A percentile compares a stretch with the other conserved stretches of the same genome.
Evolutionary conservation across 305 asterid genomes (phyloP).

Genomic region (Salvia sclarea): DNA sequence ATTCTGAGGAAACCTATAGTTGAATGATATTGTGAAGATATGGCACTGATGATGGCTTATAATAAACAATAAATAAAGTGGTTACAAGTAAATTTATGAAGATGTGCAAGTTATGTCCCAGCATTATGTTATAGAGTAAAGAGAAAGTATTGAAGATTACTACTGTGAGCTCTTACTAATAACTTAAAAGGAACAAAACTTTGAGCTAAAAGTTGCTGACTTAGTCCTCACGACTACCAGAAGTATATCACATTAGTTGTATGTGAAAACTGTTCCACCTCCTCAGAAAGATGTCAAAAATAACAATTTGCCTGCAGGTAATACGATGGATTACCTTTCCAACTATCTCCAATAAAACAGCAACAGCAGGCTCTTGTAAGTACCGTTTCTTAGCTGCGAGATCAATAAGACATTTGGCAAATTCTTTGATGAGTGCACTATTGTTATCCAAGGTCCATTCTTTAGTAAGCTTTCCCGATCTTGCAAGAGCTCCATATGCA

Average conservation of each 20-base stretch:
- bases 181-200: background rate
- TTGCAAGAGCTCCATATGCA: conserved; percentile 92
- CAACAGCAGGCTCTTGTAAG: conserved; percentile 86
- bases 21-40: conserved; percentile 1
- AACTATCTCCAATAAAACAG: conserved; percentile 70
- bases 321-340: conserved; percentile 59
- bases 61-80: background rate
- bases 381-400: conserved; percentile 82
- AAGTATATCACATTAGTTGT: background rate
- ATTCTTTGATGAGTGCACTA: conserved; percentile 61
- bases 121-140: conserved; percentile 5
- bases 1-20: background rate
- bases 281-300: conserved; percentile 4
- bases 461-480: conserved; percentile 80
- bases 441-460: conserved; percentile 55
- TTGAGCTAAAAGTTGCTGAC: background rate
- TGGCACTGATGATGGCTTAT: background rate
- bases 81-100: background rate
- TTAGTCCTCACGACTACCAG: background rate
- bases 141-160: background rate
- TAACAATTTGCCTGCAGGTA: conserved; percentile 4
- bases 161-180: background rate
- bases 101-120: background rate
- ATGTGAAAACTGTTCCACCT: background rate
- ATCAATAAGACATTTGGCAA: conserved; percentile 56